These are phyloP conservation scores for Tulasnella sp. DNA, from an alignment of 768 basidiomycete genomes.

Conservation along the genomic window DNA sequence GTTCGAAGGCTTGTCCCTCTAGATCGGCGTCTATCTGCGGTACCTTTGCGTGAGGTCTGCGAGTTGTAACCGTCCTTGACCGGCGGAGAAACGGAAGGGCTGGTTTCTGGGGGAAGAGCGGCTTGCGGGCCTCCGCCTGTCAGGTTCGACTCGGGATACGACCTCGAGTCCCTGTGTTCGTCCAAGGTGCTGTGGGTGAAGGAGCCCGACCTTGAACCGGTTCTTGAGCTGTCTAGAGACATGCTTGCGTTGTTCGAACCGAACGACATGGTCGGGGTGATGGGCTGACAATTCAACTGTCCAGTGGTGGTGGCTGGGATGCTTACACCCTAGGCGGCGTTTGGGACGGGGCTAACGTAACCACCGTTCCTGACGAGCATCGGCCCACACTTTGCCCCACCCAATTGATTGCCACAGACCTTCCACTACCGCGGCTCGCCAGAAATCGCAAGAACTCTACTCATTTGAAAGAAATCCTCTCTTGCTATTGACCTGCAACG, in stretches of 20 bases:
- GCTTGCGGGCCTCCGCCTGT: background rate
- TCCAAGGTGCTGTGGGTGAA: background rate
- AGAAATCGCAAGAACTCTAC: background rate
- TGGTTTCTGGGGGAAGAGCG: background rate
- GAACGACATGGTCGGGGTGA: background rate
- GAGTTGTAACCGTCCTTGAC: background rate
- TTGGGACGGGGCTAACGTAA: background rate
- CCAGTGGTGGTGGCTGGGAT: background rate
- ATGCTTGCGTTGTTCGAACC: constrained; percentile 1
- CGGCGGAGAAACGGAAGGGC: background rate
- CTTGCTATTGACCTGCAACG: background rate
- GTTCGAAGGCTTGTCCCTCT: background rate
- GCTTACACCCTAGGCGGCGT: background rate
- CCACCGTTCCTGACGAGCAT: background rate
- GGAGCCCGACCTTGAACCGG: background rate
- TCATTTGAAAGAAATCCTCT: background rate
- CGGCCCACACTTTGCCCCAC: too few species aligned
- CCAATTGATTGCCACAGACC: background rate
- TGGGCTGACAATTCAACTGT: background rate
- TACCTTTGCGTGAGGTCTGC: background rate
- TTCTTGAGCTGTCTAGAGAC: background rate
- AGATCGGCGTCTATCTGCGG: background rate
- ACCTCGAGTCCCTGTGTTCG: background rate
- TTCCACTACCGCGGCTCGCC: background rate
- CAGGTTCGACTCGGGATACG: background rate